phyloP scores from a whole-genome alignment of 2,329 filamentous ascomycete species.

The Aspergillus vadensis region DNA sequence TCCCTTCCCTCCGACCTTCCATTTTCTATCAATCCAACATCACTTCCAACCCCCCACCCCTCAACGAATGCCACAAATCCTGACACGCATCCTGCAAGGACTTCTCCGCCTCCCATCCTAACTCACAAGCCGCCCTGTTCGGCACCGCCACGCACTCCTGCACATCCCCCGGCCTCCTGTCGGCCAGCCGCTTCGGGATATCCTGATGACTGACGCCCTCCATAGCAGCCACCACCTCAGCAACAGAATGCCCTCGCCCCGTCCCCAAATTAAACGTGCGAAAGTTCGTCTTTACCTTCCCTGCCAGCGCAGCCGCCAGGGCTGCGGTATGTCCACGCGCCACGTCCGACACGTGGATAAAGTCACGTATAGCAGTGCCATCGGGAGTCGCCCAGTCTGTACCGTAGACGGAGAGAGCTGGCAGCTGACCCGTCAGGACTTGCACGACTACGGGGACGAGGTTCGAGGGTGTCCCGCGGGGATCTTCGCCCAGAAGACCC shows the following conservation, averaged over 20 bases:
- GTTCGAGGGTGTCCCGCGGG: conserved; percentile 61
- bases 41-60: no score
- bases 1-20: background rate
- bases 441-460: conserved; percentile 64
- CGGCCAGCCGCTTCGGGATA: conserved; percentile 32
- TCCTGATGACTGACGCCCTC: conserved; percentile 27
- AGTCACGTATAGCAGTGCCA: conserved; percentile 66
- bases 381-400: conserved; percentile 65
- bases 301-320: conserved; percentile 40
- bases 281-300: conserved; percentile 37
- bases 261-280: conserved; percentile 43
- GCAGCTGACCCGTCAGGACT: conserved; percentile 57
- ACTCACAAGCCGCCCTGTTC: conserved; percentile 52
- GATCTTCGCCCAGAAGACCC: conserved; percentile 65
- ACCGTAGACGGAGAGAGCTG: conserved; percentile 60
- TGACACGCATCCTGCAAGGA: conserved; percentile 36
- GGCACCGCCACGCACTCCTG: conserved; percentile 38
- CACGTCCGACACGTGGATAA: conserved; percentile 67
- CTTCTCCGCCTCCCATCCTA: conserved; percentile 45
- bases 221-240: conserved; percentile 38
- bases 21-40: background rate
- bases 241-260: conserved; percentile 37
- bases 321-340: conserved; percentile 64
- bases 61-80: conserved; percentile 14
- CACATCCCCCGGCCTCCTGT: conserved; percentile 38